Conservation (phyloP, 495 filamentous ascomycete genomes). For the Xylaria grammica region DNA sequence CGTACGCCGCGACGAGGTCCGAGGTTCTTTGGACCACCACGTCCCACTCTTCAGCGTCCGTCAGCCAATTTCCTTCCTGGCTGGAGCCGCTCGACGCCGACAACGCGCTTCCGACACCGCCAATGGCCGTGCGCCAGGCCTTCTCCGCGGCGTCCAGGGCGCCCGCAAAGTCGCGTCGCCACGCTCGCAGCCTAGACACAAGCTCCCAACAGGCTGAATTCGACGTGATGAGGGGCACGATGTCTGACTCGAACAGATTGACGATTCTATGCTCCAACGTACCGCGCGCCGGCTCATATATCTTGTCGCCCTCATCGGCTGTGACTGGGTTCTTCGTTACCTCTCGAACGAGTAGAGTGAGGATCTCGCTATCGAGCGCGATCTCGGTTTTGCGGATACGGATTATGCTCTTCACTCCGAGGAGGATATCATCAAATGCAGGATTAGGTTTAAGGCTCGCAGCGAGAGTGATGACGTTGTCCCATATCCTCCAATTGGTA, state of each 20-base stretch:
- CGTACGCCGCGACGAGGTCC: slow-evolving; percentile 67
- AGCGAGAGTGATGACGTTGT: slow-evolving; percentile 88
- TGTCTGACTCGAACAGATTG: slow-evolving; percentile 69
- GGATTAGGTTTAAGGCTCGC: slow-evolving; percentile 72
- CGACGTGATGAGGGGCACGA: slow-evolving; percentile 83
- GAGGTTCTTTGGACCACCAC: slow-evolving; percentile 67
- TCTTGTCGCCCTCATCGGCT: slow-evolving; percentile 40
- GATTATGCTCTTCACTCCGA: slow-evolving; percentile 73
- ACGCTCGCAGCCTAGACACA: slow-evolving; percentile 71
- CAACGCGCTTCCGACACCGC: slow-evolving; percentile 39
- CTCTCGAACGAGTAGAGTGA: slow-evolving; percentile 74
- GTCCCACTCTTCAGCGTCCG: slow-evolving; percentile 59
- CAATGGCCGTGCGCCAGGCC: slow-evolving; percentile 76
- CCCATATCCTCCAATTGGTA: slow-evolving; percentile 90
- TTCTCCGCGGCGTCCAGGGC: slow-evolving; percentile 86
- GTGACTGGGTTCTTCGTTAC: slow-evolving; percentile 48
- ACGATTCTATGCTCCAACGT: slow-evolving; percentile 62
- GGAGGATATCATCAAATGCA: slow-evolving; percentile 72
- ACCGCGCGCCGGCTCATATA: slow-evolving; percentile 52
- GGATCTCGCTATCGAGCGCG: slow-evolving; percentile 74
- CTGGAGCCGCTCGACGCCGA: slow-evolving; percentile 19
- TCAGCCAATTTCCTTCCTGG: slow-evolving; percentile 49
- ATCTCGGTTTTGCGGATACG: slow-evolving; percentile 76
- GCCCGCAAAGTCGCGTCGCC: slow-evolving; percentile 66
- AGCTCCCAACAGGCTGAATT: slow-evolving; percentile 77